Evolutionary conservation across 352 stramenopile genomes (phyloP).

Genomic region (Aphanomyces invadans): DNA sequence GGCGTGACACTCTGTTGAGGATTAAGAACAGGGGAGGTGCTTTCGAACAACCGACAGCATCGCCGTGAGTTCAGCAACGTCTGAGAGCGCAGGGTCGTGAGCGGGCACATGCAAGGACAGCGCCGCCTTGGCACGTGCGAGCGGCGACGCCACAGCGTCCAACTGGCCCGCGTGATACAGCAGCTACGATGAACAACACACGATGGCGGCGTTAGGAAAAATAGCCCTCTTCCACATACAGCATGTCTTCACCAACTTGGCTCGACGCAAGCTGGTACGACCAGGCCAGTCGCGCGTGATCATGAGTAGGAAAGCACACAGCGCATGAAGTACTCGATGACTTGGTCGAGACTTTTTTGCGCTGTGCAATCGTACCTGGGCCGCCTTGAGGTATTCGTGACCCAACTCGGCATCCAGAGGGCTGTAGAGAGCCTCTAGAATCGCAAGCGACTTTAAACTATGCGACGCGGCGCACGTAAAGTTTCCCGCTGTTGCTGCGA

Average conservation of each 20-base stretch:
- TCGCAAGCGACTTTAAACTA: neutral
- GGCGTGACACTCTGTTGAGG: too few species aligned
- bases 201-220: too few species aligned
- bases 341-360: too few species aligned
- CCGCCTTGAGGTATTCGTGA: conserved; percentile 13
- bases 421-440: conserved; percentile 2
- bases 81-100: neutral
- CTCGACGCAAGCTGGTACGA: too few species aligned
- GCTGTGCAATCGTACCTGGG: conserved; percentile 10
- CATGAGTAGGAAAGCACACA: too few species aligned
- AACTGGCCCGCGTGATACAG: neutral
- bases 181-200: conserved; percentile 17
- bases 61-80: neutral
- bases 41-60: too few species aligned
- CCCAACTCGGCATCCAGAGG: conserved; percentile 13
- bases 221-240: too few species aligned
- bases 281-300: too few species aligned
- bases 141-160: too few species aligned
- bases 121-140: neutral
- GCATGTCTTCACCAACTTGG: too few species aligned
- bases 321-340: too few species aligned
- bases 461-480: neutral
- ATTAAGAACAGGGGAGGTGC: too few species aligned
- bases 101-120: neutral
- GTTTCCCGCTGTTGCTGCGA: neutral